Conservation (phyloP, 2,329 filamentous ascomycete genomes). For the Chrysosporium queenslandicum region DNA sequence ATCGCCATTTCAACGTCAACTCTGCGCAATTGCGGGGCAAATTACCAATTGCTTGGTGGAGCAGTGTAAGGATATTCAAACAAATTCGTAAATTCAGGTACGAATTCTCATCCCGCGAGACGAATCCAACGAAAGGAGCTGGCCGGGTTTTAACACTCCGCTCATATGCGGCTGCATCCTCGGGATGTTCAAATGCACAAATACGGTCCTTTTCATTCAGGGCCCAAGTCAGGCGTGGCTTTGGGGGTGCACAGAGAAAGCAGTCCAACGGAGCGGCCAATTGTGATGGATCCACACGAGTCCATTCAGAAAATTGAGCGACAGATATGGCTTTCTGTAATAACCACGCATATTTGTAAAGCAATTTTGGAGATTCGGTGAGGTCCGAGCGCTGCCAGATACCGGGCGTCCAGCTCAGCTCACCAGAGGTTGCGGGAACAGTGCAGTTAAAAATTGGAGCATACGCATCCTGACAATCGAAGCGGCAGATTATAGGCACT, state of each 20-base stretch:
- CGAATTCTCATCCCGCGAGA: conserved; percentile 24
- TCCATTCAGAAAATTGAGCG: conserved; percentile 26
- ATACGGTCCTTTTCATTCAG: conserved; percentile 24
- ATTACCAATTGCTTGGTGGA: conserved; percentile 29
- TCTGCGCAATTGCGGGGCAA: conserved; percentile 17
- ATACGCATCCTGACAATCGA: conserved; percentile 26
- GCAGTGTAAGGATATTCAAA: conserved; percentile 31
- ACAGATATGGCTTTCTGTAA: conserved; percentile 23
- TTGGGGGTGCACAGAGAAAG: conserved; percentile 25
- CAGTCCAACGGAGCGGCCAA: conserved; percentile 17
- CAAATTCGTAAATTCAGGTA: conserved; percentile 32
- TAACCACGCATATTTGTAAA: conserved; percentile 27
- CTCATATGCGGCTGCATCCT: conserved; percentile 44
- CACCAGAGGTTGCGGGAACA: conserved; percentile 17
- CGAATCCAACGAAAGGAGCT: conserved; percentile 34
- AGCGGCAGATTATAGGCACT: conserved; percentile 15
- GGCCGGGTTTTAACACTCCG: conserved; percentile 42
- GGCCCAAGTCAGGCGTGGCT: conserved; percentile 29
- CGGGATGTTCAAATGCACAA: conserved; percentile 43
- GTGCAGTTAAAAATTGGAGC: conserved; percentile 25
- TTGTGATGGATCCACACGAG: conserved; percentile 12
- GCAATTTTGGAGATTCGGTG: conserved; percentile 20
- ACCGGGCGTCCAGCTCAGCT: conserved; percentile 16
- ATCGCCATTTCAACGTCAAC: conserved; percentile 35
- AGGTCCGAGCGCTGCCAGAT: conserved; percentile 25